Evolutionary conservation across 768 basidiomycete genomes (phyloP).

Genomic region (Russula emetica): DNA sequence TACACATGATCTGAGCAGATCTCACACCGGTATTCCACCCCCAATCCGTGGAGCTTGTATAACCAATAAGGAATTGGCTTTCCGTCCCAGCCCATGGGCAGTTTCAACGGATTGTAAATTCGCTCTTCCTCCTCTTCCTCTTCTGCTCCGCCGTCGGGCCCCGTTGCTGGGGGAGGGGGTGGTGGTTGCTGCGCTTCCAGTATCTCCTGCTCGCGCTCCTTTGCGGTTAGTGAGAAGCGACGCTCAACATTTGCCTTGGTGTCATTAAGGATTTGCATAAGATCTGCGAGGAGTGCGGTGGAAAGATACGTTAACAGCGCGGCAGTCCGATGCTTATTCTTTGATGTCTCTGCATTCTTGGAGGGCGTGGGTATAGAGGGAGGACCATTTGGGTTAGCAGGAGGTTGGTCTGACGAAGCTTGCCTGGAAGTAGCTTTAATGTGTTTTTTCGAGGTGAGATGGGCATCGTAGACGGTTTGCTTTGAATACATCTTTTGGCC

Average conservation of each 20-base stretch:
- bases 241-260: constrained; percentile 97
- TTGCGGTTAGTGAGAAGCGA: constrained; percentile 92
- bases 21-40: constrained; percentile 97
- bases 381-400: constrained; percentile 60
- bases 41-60: constrained; percentile 95
- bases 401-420: constrained; percentile 43
- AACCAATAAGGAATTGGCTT: constrained; percentile 99
- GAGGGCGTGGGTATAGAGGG: constrained; percentile 35
- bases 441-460: constrained; percentile 94
- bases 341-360: constrained; percentile 31
- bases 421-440: constrained; percentile 83
- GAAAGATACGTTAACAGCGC: constrained; percentile 71
- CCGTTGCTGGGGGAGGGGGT: constrained; percentile 44
- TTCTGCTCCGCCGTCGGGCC: constrained; percentile 48
- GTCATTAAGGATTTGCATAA: constrained; percentile 70
- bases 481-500: constrained; percentile 95
- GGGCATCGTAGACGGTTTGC: constrained; percentile 96
- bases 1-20: constrained; percentile 96
- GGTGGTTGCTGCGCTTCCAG: constrained; percentile 62
- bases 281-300: constrained; percentile 58
- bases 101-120: constrained; percentile 96
- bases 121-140: constrained; percentile 95
- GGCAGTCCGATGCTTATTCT: constrained; percentile 54
- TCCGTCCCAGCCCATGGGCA: constrained; percentile 96
- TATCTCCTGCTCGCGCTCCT: constrained; percentile 92